A percentile compares a stretch with the other conserved stretches of the same genome.
These are phyloP conservation scores for Zygosaccharomyces lentus DNA, from an alignment of 805 yeast species.

Conservation along the genomic window DNA sequence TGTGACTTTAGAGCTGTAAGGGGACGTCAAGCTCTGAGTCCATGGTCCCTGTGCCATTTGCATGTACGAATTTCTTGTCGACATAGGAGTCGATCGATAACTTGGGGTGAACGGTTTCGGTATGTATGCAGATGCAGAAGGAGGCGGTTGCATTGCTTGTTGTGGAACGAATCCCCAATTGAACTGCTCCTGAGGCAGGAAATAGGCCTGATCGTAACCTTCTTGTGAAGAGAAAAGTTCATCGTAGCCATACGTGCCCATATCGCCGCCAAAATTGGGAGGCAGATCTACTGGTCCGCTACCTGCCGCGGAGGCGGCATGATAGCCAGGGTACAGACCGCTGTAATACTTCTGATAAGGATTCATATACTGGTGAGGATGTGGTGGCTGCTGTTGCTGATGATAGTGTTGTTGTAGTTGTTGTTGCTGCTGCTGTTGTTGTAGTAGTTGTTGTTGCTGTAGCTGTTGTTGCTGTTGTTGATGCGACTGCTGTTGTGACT, in stretches of 20 bases:
- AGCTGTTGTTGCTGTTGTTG: neutral
- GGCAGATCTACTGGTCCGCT: slow-evolving; percentile 7
- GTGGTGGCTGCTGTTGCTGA: slow-evolving; percentile 9
- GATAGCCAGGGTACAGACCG: slow-evolving; percentile 11
- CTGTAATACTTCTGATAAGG: slow-evolving; percentile 12
- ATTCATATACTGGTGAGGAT: slow-evolving; percentile 9
- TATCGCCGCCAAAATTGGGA: slow-evolving; percentile 4
- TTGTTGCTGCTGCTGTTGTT: slow-evolving; percentile 6
- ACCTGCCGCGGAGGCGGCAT: slow-evolving; percentile 6
- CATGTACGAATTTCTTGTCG: slow-evolving; percentile 18
- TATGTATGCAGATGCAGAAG: slow-evolving; percentile 13
- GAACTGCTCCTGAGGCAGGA: slow-evolving; percentile 12
- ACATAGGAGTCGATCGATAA: slow-evolving; percentile 20
- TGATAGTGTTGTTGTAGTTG: slow-evolving; percentile 11
- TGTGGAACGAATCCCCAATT: slow-evolving; percentile 21
- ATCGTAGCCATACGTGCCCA: slow-evolving; percentile 15
- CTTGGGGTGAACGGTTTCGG: slow-evolving; percentile 21
- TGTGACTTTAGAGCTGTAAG: slow-evolving; percentile 13
- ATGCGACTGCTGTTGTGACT: neutral
- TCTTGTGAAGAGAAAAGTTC: slow-evolving; percentile 16
- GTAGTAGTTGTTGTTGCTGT: slow-evolving; percentile 3
- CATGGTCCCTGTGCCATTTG: slow-evolving; percentile 14
- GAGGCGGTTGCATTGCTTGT: slow-evolving; percentile 23
- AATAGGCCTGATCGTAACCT: slow-evolving; percentile 19
- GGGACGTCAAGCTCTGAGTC: slow-evolving; percentile 14